phyloP scores from a whole-genome alignment of 208 protist species.

The Leishmania amazonensis region DNA sequence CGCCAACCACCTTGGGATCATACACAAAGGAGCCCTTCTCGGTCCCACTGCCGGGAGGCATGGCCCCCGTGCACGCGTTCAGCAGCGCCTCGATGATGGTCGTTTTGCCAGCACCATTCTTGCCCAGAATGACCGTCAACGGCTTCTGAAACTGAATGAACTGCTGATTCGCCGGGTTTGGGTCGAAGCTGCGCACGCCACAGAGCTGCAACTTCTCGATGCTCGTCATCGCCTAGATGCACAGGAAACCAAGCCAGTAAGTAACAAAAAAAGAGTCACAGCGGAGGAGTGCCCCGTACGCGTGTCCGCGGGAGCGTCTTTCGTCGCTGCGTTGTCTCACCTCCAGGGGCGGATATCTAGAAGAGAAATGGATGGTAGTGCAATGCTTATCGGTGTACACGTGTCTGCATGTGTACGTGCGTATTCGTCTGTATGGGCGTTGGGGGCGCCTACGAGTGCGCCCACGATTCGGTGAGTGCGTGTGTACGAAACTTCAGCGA shows the following conservation, averaged over 20 bases:
- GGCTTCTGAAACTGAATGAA: constrained; percentile 98
- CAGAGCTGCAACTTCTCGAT: constrained; percentile 97
- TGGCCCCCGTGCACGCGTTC: constrained; percentile 96
- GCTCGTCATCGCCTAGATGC: constrained; percentile 87
- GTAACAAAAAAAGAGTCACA: neutral
- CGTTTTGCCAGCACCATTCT: constrained; percentile 97
- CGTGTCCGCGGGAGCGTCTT: no score
- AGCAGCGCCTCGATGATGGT: constrained; percentile 99
- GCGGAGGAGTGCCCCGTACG: neutral
- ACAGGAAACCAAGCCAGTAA: neutral
- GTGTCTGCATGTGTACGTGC: neutral
- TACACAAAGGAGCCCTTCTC: constrained; percentile 97
- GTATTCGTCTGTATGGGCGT: neutral
- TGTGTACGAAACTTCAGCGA: neutral
- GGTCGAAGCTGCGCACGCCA: constrained; percentile 97
- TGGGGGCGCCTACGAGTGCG: neutral
- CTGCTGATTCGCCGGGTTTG: constrained; percentile 76
- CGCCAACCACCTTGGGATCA: constrained; percentile 96
- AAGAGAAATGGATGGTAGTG: neutral
- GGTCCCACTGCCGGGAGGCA: constrained; percentile 94
- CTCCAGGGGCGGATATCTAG: neutral
- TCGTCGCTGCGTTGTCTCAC: neutral
- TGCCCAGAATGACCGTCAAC: constrained; percentile 98
- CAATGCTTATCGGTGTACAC: neutral
- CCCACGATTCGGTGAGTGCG: neutral